Evolutionary conservation across 371 early-diverging fungal species (phyloP).

Genomic region (Mortierella sp.): DNA sequence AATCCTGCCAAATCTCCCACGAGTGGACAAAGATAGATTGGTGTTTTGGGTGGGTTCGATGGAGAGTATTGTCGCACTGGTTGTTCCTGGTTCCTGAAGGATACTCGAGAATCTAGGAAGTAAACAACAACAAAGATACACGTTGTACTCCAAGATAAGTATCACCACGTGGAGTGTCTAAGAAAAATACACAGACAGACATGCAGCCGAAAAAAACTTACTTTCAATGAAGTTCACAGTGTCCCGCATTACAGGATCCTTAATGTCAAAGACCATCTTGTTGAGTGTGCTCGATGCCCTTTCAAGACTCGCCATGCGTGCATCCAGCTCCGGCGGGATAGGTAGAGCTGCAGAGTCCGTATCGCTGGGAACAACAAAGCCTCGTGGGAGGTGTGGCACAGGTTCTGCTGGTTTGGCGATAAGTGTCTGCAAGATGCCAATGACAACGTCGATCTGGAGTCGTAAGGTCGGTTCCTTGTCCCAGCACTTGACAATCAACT

Average conservation of each 20-base stretch:
- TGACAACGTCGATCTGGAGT: slow-evolving; percentile 48
- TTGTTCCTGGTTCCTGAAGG: slow-evolving; percentile 24
- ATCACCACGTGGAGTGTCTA: not conserved
- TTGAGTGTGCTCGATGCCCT: slow-evolving; percentile 45
- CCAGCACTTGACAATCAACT: slow-evolving; percentile 49
- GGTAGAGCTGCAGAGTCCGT: slow-evolving; percentile 44
- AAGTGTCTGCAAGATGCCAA: slow-evolving; percentile 47
- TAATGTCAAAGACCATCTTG: slow-evolving; percentile 51
- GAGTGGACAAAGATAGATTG: slow-evolving; percentile 51
- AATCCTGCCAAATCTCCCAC: slow-evolving; percentile 48
- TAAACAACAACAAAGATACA: not conserved
- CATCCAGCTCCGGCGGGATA: slow-evolving; percentile 43
- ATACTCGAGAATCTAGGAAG: slow-evolving; percentile 26
- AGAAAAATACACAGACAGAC: not conserved
- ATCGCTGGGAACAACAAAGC: slow-evolving; percentile 39
- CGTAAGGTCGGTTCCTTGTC: slow-evolving; percentile 31
- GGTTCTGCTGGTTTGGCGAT: slow-evolving; percentile 47
- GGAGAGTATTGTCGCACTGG: slow-evolving; percentile 31
- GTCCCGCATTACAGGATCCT: slow-evolving; percentile 44
- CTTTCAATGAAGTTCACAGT: slow-evolving; percentile 40
- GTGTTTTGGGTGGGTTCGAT: slow-evolving; percentile 43
- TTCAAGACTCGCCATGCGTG: slow-evolving; percentile 39
- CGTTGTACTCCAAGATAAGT: not conserved
- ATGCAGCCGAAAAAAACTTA: slow-evolving; percentile 15
- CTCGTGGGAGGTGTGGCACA: slow-evolving; percentile 34